Conservation (phyloP, 257 asterid species). For the Asclepias syriaca region DNA sequence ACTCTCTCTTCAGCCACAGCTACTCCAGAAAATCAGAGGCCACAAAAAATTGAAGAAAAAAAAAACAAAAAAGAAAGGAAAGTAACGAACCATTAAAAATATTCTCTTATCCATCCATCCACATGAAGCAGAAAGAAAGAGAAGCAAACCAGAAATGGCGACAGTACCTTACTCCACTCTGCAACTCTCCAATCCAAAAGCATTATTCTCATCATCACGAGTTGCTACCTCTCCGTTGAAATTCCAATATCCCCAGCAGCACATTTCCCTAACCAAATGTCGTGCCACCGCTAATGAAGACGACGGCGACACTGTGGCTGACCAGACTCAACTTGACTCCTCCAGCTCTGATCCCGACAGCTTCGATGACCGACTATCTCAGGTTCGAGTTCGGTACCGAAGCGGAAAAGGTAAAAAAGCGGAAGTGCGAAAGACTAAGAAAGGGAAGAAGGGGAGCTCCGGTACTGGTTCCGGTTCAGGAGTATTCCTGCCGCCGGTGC, state of each 20-base stretch:
- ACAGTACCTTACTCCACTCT: conserved; percentile 60
- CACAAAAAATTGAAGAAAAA: neutral
- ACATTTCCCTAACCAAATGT: conserved; percentile 11
- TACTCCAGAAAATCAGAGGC: neutral
- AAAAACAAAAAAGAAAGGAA: neutral
- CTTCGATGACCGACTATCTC: conserved; percentile 72
- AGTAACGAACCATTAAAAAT: neutral
- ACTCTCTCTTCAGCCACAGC: neutral
- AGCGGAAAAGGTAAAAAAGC: conserved; percentile 85
- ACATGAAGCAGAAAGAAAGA: neutral
- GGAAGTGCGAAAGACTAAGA: conserved; percentile 53
- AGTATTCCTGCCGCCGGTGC: conserved; percentile 78
- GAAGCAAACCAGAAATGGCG: conserved; percentile 47
- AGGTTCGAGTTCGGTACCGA: conserved; percentile 64
- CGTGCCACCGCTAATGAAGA: conserved; percentile 60
- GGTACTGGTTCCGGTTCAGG: conserved; percentile 56
- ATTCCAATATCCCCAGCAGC: conserved; percentile 19
- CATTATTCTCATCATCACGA: conserved; percentile 34
- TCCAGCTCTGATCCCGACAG: conserved; percentile 33
- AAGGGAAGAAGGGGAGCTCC: conserved; percentile 54
- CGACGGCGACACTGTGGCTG: conserved; percentile 31
- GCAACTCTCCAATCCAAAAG: conserved; percentile 44
- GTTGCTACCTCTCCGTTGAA: conserved; percentile 9
- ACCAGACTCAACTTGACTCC: conserved; percentile 27
- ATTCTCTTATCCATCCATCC: neutral